These are phyloP conservation scores for Tylopilus rubrobrunneus DNA, from an alignment of 768 basidiomycete genomes.

Conservation along the genomic window DNA sequence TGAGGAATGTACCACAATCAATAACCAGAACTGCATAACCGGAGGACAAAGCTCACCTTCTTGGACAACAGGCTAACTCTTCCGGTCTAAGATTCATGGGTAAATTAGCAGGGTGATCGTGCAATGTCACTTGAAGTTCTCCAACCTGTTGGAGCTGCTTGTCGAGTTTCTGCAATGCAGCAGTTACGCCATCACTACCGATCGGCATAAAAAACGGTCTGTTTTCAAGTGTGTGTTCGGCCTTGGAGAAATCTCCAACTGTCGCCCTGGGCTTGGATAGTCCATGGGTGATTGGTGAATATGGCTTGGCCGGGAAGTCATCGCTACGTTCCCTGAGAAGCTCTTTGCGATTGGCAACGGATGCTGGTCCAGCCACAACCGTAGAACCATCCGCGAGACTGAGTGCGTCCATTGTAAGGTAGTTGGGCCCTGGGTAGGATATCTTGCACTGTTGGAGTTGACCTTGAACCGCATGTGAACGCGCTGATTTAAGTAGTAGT, in stretches of 20 bases:
- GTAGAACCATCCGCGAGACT: constrained; percentile 43
- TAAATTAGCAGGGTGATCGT: constrained; percentile 2
- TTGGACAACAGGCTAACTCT: constrained; percentile 55
- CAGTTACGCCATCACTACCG: constrained; percentile 60
- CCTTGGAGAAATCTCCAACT: constrained; percentile 39
- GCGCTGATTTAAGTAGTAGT: background rate
- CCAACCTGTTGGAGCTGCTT: constrained; percentile 45
- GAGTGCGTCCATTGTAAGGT: constrained; percentile 26
- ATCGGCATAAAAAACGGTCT: constrained; percentile 72
- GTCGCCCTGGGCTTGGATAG: constrained; percentile 8
- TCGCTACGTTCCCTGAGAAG: constrained; percentile 16
- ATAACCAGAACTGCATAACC: background rate
- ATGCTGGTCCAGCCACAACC: constrained; percentile 39
- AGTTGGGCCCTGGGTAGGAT: background rate
- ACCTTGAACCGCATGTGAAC: background rate
- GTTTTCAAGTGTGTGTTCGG: constrained; percentile 51
- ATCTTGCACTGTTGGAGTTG: background rate
- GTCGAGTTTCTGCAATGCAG: constrained; percentile 69
- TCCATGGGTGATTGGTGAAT: constrained; percentile 6
- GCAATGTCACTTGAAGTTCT: background rate
- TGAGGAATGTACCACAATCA: constrained; percentile 15
- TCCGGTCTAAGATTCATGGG: constrained; percentile 43
- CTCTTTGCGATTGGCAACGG: constrained; percentile 23
- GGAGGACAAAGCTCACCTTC: constrained; percentile 39
- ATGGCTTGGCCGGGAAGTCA: constrained; percentile 22